These are phyloP conservation scores for Canavalia ensiformis DNA, from an alignment of 306 rosid species.

Conservation along the genomic window DNA sequence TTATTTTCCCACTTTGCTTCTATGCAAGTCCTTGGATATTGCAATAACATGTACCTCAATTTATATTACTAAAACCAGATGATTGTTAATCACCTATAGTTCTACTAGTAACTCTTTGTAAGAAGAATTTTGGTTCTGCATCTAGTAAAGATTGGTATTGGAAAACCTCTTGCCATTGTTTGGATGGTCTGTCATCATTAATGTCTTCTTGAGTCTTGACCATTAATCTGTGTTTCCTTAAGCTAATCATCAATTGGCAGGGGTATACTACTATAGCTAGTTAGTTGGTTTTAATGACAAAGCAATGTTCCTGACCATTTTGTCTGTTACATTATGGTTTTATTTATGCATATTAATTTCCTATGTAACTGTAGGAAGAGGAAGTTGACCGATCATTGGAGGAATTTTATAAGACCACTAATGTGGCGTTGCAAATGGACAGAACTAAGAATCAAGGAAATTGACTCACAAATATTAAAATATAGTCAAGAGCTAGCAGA, in stretches of 20 bases:
- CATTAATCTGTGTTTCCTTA: conserved; percentile 35
- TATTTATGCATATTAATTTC: conserved; percentile 39
- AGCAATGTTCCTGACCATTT: background rate
- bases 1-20: conserved; percentile 11
- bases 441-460: conserved; percentile 78
- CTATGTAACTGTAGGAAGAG: conserved; percentile 67
- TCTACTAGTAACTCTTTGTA: conserved; percentile 14
- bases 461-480: conserved; percentile 68
- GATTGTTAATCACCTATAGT: conserved; percentile 15
- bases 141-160: conserved; percentile 17
- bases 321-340: background rate
- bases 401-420: conserved; percentile 78
- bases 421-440: conserved; percentile 97
- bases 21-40: conserved; percentile 29
- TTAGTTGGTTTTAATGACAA: conserved; percentile 35
- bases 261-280: conserved; percentile 14
- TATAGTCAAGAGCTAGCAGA: conserved; percentile 71
- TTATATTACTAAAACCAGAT: conserved; percentile 16
- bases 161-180: conserved; percentile 23
- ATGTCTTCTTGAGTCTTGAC: conserved; percentile 2
- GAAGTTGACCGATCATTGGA: conserved; percentile 90
- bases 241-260: conserved; percentile 33
- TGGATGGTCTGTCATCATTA: conserved; percentile 27
- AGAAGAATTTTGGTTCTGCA: background rate
- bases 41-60: background rate